Evolutionary conservation across 2,329 filamentous ascomycete species (phyloP).

Genomic region (Fusarium mangiferae): DNA sequence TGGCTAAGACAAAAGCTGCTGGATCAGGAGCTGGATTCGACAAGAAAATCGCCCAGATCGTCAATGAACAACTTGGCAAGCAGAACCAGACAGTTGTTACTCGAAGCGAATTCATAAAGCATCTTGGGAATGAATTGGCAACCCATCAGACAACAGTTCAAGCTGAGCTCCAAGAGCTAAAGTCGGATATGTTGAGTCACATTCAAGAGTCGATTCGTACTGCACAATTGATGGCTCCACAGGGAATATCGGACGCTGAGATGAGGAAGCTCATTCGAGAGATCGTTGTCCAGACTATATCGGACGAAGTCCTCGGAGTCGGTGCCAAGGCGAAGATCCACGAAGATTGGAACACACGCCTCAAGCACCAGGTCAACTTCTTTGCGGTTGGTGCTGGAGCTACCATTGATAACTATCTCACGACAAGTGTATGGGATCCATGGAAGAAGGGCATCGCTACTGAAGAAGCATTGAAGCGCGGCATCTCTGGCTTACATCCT

Average conservation of each 20-base stretch:
- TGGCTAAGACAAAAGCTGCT: conserved; percentile 50
- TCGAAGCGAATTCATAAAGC: conserved; percentile 60
- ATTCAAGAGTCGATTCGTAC: conserved; percentile 47
- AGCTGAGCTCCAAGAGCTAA: conserved; percentile 53
- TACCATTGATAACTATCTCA: conserved; percentile 66
- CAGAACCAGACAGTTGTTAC: conserved; percentile 54
- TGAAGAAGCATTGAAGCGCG: conserved; percentile 24
- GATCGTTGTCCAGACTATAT: conserved; percentile 56
- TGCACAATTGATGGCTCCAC: conserved; percentile 38
- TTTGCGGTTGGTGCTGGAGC: conserved; percentile 75
- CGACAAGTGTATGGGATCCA: conserved; percentile 67
- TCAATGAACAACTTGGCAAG: conserved; percentile 51
- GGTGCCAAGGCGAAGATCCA: conserved; percentile 60
- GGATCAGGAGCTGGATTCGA: conserved; percentile 50
- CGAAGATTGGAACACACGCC: conserved; percentile 54
- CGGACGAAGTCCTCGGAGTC: conserved; percentile 58
- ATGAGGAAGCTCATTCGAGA: conserved; percentile 54
- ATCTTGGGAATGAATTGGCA: conserved; percentile 53
- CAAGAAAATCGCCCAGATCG: conserved; percentile 49
- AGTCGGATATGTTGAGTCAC: conserved; percentile 48
- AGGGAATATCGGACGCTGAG: conserved; percentile 54
- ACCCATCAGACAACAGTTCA: conserved; percentile 53
- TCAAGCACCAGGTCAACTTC: conserved; percentile 75
- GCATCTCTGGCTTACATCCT: conserved; percentile 30
- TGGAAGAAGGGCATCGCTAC: conserved; percentile 27